A percentile compares a stretch with the other conserved stretches of the same genome.
Conservation (phyloP, 768 basidiomycete genomes). For the Boletus pseudopeckii region DNA sequence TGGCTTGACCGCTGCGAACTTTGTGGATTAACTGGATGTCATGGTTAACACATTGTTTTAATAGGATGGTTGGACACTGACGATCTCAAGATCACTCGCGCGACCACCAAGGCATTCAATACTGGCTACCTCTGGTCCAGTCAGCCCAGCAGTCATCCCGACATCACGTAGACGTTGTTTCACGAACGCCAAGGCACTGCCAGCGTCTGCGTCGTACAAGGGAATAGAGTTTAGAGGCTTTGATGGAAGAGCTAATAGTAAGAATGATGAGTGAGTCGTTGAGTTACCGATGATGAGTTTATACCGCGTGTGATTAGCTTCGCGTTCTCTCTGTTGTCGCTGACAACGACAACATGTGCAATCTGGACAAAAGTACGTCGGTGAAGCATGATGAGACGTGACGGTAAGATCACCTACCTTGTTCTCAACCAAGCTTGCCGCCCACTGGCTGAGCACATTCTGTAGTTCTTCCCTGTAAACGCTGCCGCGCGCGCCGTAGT, state of each 20-base stretch:
- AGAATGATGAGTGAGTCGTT: not conserved
- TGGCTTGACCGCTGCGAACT: constrained; percentile 65
- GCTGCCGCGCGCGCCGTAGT: constrained; percentile 62
- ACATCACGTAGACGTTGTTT: constrained; percentile 68
- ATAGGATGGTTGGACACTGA: constrained; percentile 34
- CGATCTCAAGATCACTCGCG: constrained; percentile 83
- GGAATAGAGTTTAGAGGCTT: constrained; percentile 78
- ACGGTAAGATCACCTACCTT: constrained; percentile 43
- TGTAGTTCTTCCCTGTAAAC: constrained; percentile 67
- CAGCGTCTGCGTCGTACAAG: constrained; percentile 80
- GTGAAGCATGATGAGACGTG: not conserved
- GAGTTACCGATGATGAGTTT: not conserved
- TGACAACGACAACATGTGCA: constrained; percentile 88
- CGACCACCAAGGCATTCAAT: constrained; percentile 85
- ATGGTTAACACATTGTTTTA: not conserved
- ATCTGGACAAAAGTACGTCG: constrained; percentile 44
- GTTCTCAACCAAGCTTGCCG: constrained; percentile 74
- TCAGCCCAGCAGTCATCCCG: constrained; percentile 52
- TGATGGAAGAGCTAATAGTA: constrained; percentile 65
- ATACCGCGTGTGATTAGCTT: constrained; percentile 81
- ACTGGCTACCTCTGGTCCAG: constrained; percentile 48
- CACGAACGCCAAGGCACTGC: constrained; percentile 78
- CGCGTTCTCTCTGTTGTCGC: constrained; percentile 84
- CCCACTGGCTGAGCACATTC: constrained; percentile 79
- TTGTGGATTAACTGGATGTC: constrained; percentile 73